Conservation (phyloP, 805 yeast species). For the Grigorovia jiainica region DNA sequence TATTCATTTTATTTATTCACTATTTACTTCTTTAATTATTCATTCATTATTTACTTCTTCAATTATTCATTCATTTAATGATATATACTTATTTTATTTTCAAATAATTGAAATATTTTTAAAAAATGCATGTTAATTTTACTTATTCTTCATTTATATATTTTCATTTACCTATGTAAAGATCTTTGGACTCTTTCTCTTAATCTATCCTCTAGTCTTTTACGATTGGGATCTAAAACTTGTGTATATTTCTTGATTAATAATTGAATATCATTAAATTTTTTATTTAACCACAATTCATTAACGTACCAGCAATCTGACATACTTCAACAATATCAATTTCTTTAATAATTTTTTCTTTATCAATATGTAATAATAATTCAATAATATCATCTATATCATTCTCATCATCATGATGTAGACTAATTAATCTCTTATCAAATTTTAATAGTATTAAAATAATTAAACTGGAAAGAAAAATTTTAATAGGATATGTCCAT, state of each 20-base stretch:
- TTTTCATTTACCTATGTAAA: constrained; percentile 2
- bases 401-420: constrained; percentile 8
- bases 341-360: constrained; percentile 5
- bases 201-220: constrained; percentile 20
- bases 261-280: constrained; percentile 14
- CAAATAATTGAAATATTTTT: too few species aligned
- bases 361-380: constrained; percentile 17
- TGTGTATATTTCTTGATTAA: constrained; percentile 14
- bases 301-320: constrained; percentile 19
- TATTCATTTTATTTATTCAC: constrained; percentile 1
- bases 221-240: constrained; percentile 17
- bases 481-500: constrained; percentile 15
- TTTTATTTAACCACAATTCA: constrained; percentile 17
- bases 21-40: constrained; percentile 7
- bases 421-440: neutral
- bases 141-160: neutral
- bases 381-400: constrained; percentile 25
- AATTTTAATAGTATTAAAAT: constrained; percentile 14
- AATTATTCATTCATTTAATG: too few species aligned
- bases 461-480: constrained; percentile 17
- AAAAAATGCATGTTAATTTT: neutral
- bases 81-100: too few species aligned
- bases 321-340: constrained; percentile 19
- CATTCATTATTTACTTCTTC: neutral
- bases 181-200: constrained; percentile 17